Conservation (phyloP, 257 asterid species). For the Capsicum pubescens region DNA sequence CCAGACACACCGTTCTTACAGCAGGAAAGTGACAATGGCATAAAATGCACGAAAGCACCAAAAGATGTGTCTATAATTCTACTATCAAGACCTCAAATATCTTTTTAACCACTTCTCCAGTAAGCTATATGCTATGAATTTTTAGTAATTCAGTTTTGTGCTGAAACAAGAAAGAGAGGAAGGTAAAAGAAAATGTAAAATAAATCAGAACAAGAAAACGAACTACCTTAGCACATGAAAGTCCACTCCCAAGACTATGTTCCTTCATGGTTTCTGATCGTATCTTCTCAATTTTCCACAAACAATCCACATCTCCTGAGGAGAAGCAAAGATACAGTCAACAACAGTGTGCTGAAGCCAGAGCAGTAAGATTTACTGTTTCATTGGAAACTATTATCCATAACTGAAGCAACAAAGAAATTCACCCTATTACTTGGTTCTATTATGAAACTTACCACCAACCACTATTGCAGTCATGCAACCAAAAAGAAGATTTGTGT, state of each 20-base stretch:
- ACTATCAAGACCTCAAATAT: background rate
- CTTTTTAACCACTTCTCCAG: background rate
- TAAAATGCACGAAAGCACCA: slow-evolving; percentile 9
- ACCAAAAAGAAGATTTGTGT: background rate
- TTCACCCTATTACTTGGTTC: background rate
- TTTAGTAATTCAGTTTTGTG: background rate
- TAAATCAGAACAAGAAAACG: background rate
- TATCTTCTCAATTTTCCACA: slow-evolving; percentile 84
- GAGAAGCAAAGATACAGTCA: slow-evolving; percentile 23
- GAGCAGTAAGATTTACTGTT: background rate
- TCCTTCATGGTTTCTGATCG: slow-evolving; percentile 76
- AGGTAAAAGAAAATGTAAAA: background rate
- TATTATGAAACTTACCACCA: slow-evolving; percentile 15
- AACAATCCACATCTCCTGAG: slow-evolving; percentile 76
- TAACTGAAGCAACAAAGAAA: slow-evolving; percentile 8
- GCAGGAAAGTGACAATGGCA: slow-evolving; percentile 10
- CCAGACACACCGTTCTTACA: background rate
- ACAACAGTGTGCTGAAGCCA: background rate
- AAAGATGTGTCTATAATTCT: background rate
- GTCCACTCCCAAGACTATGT: slow-evolving; percentile 75
- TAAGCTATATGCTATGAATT: background rate
- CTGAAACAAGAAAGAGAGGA: background rate
- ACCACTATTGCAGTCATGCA: background rate
- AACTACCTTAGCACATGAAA: slow-evolving; percentile 95
- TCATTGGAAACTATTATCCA: background rate